Evolutionary conservation across 2,329 filamentous ascomycete species (phyloP).

Genomic region (Juglanconis sp.): DNA sequence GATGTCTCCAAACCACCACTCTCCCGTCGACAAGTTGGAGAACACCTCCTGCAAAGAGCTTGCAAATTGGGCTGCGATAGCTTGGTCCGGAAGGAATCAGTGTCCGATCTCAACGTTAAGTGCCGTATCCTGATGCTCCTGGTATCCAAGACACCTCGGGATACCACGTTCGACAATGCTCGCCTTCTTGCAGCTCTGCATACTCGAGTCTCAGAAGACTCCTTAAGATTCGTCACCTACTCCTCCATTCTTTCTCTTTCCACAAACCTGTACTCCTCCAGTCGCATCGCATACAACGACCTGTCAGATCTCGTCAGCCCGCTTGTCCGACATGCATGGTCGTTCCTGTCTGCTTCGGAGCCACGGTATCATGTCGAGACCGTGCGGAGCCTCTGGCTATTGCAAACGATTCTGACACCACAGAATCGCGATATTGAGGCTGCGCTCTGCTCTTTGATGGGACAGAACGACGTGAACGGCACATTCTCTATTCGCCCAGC

Average conservation of each 20-base stretch:
- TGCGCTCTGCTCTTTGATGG: constrained; percentile 67
- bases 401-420: constrained; percentile 69
- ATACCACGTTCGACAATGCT: constrained; percentile 43
- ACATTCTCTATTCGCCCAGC: constrained; percentile 47
- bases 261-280: constrained; percentile 52
- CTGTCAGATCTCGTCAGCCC: constrained; percentile 62
- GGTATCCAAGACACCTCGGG: constrained; percentile 48
- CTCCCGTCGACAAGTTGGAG: constrained; percentile 50
- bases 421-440: constrained; percentile 76
- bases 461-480: constrained; percentile 48
- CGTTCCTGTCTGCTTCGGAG: constrained; percentile 72
- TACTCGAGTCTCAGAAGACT: constrained; percentile 38
- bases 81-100: constrained; percentile 36
- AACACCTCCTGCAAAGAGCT: constrained; percentile 61
- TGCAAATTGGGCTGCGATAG: constrained; percentile 48
- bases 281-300: constrained; percentile 49
- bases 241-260: constrained; percentile 57
- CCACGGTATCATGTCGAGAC: constrained; percentile 95
- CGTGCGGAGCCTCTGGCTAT: constrained; percentile 78
- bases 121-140: constrained; percentile 58
- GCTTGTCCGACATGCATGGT: constrained; percentile 73
- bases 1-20: constrained; percentile 62
- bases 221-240: constrained; percentile 52
- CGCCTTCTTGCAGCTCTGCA: constrained; percentile 50
- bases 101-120: constrained; percentile 52